Evolutionary conservation across 345 rosid species (phyloP), one percentile per base, ranked within the genome.

Genomic region (Lumnitzera littorea): DNA sequence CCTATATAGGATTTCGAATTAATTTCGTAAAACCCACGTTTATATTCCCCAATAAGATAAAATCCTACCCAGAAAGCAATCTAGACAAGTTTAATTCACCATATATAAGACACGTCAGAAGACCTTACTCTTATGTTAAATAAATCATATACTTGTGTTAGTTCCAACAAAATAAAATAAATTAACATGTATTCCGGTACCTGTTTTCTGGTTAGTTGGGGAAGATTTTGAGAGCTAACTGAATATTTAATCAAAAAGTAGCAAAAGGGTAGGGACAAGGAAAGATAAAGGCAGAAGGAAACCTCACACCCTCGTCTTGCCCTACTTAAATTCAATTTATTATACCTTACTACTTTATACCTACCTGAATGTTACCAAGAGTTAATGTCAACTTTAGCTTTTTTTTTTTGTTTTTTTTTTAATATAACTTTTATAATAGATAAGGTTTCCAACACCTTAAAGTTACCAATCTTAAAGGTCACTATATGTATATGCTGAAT

Each of bases 291-390:
- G 12, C 36, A 46, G 60, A 57, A 49, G 12, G 25, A 57, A 13
- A 51, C 2, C 24, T 27, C 61, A 10, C 57, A 48, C 27, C 54
- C 2, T 6, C 48, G 50, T 47, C 65, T 36, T 36, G 43, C 57
- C 59, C n/a, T 24, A 64, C 67, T 68, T 61, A 61, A 73, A 69
- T 36, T 36, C 7, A 36, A 36, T 36, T 36, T 36, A 36, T 36
- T 7, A 46, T 60, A 47, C 50, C 41, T 31, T 68, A 36, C 43
- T 61, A 62, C 77, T 73, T 73, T 61, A 65, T 67, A 73, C 77
- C 74, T 65, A 73, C 64, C 74, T 46, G 73, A 69, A 69, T 60
- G 74, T 65, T 61, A 73, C 50, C 62, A 47, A 49, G 51, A 25
- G 55, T 57, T 61, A 65, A 74, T 65, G 48, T 56, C 17, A 15